A percentile compares a stretch with the other conserved stretches of the same genome.
Conservation (phyloP, 176 grass and related monocot genomes). For the Zoysia pacifica region DNA sequence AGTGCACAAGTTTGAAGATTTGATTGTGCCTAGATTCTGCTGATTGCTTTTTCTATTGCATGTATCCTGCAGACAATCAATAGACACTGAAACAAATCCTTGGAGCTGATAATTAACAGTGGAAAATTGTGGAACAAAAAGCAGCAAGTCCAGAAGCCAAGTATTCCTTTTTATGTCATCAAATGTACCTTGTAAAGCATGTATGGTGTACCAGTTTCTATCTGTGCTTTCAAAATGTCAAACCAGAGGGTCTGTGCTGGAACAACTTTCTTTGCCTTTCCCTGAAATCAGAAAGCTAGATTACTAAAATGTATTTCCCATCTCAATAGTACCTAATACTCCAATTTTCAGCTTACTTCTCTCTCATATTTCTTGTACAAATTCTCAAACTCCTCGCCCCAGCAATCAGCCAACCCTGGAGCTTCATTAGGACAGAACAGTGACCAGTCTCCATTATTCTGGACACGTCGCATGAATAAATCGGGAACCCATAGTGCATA, state of each 20-base stretch:
- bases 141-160: no score
- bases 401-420: conserved; percentile 85
- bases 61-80: conserved; percentile 61
- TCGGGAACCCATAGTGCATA: conserved; percentile 90
- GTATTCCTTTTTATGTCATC: no score
- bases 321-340: background rate
- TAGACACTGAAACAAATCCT: conserved; percentile 17
- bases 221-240: conserved; percentile 97
- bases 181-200: conserved; percentile 96
- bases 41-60: conserved; percentile 99
- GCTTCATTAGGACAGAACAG: conserved; percentile 95
- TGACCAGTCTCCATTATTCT: conserved; percentile 71
- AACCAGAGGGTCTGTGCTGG: conserved; percentile 93
- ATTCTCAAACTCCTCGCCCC: conserved; percentile 85
- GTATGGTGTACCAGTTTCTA: conserved; percentile 98
- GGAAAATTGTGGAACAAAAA: no score
- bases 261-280: conserved; percentile 91
- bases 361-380: conserved; percentile 85
- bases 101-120: background rate
- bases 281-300: conserved; percentile 48
- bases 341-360: conserved; percentile 48
- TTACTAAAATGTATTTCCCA: background rate
- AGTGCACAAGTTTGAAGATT: conserved; percentile 95
- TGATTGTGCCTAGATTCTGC: conserved; percentile 95
- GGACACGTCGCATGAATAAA: conserved; percentile 92